Conservation (phyloP, 1,284 basidiomycete genomes). For the Sphaerobolus stellatus region DNA sequence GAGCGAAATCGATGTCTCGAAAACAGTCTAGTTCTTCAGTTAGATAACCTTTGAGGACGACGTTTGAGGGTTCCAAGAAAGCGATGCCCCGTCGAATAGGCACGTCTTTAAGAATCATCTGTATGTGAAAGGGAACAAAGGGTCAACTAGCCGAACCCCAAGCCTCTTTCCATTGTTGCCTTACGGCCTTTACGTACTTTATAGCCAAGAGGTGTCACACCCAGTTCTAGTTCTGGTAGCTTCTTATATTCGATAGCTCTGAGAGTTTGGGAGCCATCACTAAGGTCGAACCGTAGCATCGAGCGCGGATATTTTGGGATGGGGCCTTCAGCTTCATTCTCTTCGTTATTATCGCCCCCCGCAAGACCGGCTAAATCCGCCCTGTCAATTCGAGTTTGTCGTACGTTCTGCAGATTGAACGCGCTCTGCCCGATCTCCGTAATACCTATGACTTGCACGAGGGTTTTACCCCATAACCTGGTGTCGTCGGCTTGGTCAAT, state of each 20-base stretch:
- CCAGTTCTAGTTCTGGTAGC: conserved; percentile 59
- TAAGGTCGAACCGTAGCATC: conserved; percentile 66
- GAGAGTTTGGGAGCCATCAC: conserved; percentile 60
- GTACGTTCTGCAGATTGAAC: conserved; percentile 60
- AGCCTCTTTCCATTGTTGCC: neutral
- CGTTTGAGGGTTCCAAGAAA: conserved; percentile 64
- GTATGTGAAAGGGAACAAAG: conserved; percentile 1
- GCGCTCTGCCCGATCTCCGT: conserved; percentile 77
- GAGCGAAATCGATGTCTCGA: conserved; percentile 54
- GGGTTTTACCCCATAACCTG: conserved; percentile 42
- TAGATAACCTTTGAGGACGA: conserved; percentile 55
- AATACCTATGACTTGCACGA: conserved; percentile 69
- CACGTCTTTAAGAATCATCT: conserved; percentile 68
- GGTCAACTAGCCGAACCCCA: neutral
- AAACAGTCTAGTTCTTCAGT: conserved; percentile 57
- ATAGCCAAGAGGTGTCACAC: conserved; percentile 66
- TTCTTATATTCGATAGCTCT: conserved; percentile 68
- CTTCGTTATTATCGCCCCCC: conserved; percentile 4
- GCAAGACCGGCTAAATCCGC: conserved; percentile 46
- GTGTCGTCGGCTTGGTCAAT: conserved; percentile 38
- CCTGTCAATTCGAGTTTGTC: conserved; percentile 62
- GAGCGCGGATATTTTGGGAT: conserved; percentile 71
- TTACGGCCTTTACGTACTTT: conserved; percentile 49
- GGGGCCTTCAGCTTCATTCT: conserved; percentile 34
- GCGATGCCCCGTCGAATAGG: conserved; percentile 61